Evolutionary conservation across 768 basidiomycete species (phyloP).

Genomic region (Kwoniella europaea): DNA sequence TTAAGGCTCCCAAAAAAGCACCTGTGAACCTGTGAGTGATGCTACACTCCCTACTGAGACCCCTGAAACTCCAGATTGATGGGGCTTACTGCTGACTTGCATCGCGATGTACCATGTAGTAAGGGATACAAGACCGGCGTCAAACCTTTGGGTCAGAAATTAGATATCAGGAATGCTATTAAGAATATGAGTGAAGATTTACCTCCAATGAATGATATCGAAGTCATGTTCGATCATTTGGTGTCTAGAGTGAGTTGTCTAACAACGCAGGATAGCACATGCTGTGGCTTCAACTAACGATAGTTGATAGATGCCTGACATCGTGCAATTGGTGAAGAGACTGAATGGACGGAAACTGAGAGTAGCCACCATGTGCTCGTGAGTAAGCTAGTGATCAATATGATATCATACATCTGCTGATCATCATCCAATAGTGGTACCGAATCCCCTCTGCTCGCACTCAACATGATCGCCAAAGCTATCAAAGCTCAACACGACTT

Average conservation of each 20-base stretch:
- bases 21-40: constrained; percentile 38
- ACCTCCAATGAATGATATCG: constrained; percentile 47
- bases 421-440: constrained; percentile 72
- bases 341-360: constrained; percentile 78
- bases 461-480: constrained; percentile 79
- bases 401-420: neutral
- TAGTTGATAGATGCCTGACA: constrained; percentile 38
- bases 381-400: constrained; percentile 16
- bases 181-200: constrained; percentile 46
- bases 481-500: constrained; percentile 71
- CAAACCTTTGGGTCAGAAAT: constrained; percentile 30
- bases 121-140: constrained; percentile 38
- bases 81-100: too few relatives aligned
- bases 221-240: constrained; percentile 49
- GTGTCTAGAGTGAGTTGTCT: constrained; percentile 37
- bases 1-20: constrained; percentile 38
- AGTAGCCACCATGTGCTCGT: constrained; percentile 85
- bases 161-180: constrained; percentile 34
- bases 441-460: constrained; percentile 88
- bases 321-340: constrained; percentile 49
- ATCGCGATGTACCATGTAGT: constrained; percentile 18
- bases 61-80: too few relatives aligned
- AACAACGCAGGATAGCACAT: too few relatives aligned
- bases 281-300: neutral
- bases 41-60: neutral